Evolutionary conservation across 148 eudicot genomes (phyloP).

Genomic region (Mesembryanthemum crystallinum): DNA sequence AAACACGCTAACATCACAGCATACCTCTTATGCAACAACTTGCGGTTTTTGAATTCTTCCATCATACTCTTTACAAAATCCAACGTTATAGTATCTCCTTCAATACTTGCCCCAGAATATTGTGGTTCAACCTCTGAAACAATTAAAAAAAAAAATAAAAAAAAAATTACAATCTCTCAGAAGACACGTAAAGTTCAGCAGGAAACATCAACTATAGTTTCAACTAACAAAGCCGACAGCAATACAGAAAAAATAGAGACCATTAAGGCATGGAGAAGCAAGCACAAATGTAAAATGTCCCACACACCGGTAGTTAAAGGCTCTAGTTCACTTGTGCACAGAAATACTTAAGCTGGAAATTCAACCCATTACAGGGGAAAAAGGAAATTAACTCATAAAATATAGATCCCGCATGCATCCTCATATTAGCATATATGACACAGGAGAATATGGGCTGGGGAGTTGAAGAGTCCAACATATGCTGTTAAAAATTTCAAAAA

Average conservation of each 20-base stretch:
- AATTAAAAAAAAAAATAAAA: conserved; percentile 13
- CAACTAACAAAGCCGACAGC: neutral
- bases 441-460: neutral
- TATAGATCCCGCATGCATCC: neutral
- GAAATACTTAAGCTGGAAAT: neutral
- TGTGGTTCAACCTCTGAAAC: conserved; percentile 87
- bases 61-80: conserved; percentile 94
- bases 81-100: conserved; percentile 78
- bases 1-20: neutral
- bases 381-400: neutral
- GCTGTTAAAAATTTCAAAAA: neutral
- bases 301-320: neutral
- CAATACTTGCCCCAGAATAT: conserved; percentile 95
- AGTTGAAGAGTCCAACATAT: neutral
- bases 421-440: neutral
- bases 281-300: too few relatives aligned
- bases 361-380: neutral
- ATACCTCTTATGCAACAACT: conserved; percentile 85
- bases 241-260: neutral
- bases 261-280: neutral
- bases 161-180: conserved; percentile 2
- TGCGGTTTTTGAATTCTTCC: conserved; percentile 88
- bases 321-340: neutral
- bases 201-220: neutral
- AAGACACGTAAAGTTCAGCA: conserved; percentile 11